A percentile compares a stretch with the other conserved stretches of the same genome.
Evolutionary conservation across 192 early-diverging fungal genomes (phyloP).

Genomic region (Rhizophagus prolifer): DNA sequence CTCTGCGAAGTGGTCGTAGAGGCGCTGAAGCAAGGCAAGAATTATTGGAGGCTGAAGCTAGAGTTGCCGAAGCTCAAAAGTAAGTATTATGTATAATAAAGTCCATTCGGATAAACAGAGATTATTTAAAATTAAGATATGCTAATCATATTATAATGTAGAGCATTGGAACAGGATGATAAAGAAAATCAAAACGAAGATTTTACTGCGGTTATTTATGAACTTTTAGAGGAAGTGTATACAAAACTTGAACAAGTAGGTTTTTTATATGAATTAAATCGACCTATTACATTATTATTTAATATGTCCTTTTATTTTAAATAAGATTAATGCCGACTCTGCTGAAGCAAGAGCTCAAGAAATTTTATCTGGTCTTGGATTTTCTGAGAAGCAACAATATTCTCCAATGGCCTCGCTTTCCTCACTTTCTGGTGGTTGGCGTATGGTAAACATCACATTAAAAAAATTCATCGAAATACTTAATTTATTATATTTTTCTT

Average conservation of each 20-base stretch:
- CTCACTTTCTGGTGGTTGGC: constrained; percentile 83
- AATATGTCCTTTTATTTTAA: not conserved
- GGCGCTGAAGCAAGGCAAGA: constrained; percentile 60
- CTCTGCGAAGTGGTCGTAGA: constrained; percentile 64
- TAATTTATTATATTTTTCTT: not conserved
- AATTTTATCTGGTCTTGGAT: constrained; percentile 76
- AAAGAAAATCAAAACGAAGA: constrained; percentile 30
- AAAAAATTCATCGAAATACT: not conserved
- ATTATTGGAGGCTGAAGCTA: constrained; percentile 45
- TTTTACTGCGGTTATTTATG: constrained; percentile 47
- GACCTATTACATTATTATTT: not conserved
- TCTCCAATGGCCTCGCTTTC: constrained; percentile 60
- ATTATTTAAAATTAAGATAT: not conserved
- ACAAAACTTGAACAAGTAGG: constrained; percentile 48
- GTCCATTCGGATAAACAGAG: not conserved
- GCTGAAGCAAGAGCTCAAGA: constrained; percentile 65
- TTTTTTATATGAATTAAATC: not conserved
- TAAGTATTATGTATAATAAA: constrained; percentile 41
- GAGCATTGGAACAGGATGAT: not conserved
- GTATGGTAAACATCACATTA: constrained; percentile 48
- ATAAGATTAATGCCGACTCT: constrained; percentile 57
- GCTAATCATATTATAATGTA: not conserved
- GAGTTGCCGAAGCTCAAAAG: constrained; percentile 35
- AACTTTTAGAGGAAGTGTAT: constrained; percentile 59
- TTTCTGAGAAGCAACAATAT: constrained; percentile 60